Percentiles rank a stretch among this genome's conserved stretches.
Evolutionary conservation across 306 rosid species (phyloP).

Genomic region (Urtica urens): DNA sequence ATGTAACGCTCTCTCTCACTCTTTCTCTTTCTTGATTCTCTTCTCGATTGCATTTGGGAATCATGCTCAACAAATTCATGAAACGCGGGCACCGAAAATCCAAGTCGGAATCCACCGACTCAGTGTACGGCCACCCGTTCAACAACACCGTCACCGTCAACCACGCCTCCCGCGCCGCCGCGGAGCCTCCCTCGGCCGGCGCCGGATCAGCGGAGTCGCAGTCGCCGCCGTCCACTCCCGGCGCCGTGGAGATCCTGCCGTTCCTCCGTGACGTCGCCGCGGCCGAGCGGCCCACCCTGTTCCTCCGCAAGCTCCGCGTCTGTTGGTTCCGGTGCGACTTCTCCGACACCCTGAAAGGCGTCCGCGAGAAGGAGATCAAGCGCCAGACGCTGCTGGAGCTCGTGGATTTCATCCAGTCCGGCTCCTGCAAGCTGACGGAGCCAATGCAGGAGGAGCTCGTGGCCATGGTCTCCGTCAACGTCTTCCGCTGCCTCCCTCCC

Average conservation of each 20-base stretch:
- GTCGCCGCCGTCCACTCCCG: neutral
- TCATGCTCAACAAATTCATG: conserved; percentile 54
- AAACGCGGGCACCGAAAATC: conserved; percentile 48
- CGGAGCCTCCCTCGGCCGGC: conserved; percentile 5
- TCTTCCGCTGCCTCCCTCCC: conserved; percentile 68
- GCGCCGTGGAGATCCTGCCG: conserved; percentile 39
- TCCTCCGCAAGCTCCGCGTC: conserved; percentile 42
- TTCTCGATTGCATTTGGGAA: neutral
- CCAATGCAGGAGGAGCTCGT: conserved; percentile 45
- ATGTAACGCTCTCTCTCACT: conserved; percentile 3
- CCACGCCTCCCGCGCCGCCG: conserved; percentile 42
- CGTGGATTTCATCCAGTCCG: conserved; percentile 35
- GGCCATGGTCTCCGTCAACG: conserved; percentile 49
- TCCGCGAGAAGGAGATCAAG: conserved; percentile 45
- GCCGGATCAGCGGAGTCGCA: conserved; percentile 16
- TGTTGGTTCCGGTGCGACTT: conserved; percentile 45
- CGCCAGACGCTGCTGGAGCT: conserved; percentile 59
- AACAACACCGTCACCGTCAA: conserved; percentile 31
- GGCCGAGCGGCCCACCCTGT: conserved; percentile 27
- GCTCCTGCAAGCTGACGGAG: conserved; percentile 30
- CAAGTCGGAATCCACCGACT: conserved; percentile 30
- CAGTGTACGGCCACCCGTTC: conserved; percentile 20
- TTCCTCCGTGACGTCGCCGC: conserved; percentile 33
- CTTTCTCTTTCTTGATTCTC: neutral
- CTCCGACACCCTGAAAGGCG: conserved; percentile 22